Base-by-base conservation (phyloP, 108 stramenopile species). In the Nannochloropsis gaditana region DNA sequence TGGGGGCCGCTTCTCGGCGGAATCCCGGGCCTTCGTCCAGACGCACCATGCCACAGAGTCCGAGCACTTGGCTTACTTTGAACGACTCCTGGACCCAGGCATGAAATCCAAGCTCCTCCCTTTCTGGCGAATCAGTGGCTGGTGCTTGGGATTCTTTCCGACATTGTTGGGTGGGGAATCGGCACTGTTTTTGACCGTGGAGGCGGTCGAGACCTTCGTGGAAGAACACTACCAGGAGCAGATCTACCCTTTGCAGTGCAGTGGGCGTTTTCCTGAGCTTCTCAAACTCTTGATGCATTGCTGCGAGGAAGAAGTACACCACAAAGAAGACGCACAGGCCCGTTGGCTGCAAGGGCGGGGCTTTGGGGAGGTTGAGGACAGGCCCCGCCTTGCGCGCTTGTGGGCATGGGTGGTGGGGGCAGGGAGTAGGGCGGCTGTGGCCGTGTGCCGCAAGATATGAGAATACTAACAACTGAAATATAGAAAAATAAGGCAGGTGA, bases 181-280 rank as follows among this genome's bases (percentile, higher is more conserved):
- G 10, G 80, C 44, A 15, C 85, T 85, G 44, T 85, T 85, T 80
- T 41, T 15, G 41, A 85, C 85, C n/a, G 85, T 85, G 2, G 85
- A 85, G 41, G 79, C 79, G 15, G 85, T 85, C 9, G 85, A 85
- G 44, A 85, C 85, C 10, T 85, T 85, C n/a, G 85, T 85, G 45
- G 85, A 85, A 21, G 81, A 47, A 45, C 85, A 85, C 44, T 85
- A 85, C 81, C 5, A 10, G 43, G 85, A 45, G 85, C 80, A 80
- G 9, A 44, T 45, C 15, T 9, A 43, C 9, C 80, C 85, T 15
- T 10, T 81, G 44, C 45, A 45, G 11, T 9, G 41, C 45, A 41
- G 42, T 3, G 80, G 85, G 15, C 41, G 21, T 19, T 80, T 19
- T 9, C 80, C 85, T 5, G 81, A 85, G 80, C 85, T 85, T 4